Base-by-base conservation (phyloP, 805 yeast genomes). In the Metschnikowia henanensis region DNA sequence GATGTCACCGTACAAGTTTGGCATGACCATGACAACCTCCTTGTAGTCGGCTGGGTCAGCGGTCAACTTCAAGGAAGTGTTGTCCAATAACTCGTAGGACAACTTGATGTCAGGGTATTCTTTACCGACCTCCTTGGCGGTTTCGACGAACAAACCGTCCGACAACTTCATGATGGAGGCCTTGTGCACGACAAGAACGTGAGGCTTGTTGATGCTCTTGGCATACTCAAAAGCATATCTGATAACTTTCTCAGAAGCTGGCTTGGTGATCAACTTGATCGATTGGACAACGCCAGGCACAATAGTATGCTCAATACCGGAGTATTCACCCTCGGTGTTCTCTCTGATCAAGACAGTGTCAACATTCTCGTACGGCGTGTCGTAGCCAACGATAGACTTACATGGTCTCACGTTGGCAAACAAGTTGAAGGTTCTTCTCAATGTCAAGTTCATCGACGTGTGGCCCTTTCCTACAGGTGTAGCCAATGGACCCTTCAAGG, bases 381-480 rank as follows among this genome's bases (percentile, higher is more conserved):
- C 79, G 82, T 80, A 91, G 64, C 99, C 99, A 51, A 80, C 86
- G 56, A 94, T 81, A 48, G 95, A 86, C 73, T 87, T 87, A 70
- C 97, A 94, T 43, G 97, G 98, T 76, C 97, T 87, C 45, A 94
- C 95, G 70, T 92, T 92, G 63, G 99, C 99, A 58, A 90, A 94
- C 58, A 94, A 77, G 72, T 86, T 84, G 76, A 94, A 94, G 41
- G 98, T 88, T 75, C 96, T 88, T 79, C 99, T 89, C 70, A 94
- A 79, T 29, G 99, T 92, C 77, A 94, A 79, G 80, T 94, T 94
- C 80, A 94, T 81, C 35, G 98, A 91, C 63, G 89, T 89, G 77
- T 94, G 98, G 65, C 99, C 99, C 75, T 92, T 92, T 60, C 97
- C 99, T 52, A 92, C 91, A 45, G 99, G 99, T 31, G 99, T 94